A percentile compares a stretch with the other conserved stretches of the same genome.
phyloP scores from a whole-genome alignment of 108 stramenopile genomes.

The Nitzschia sp. region DNA sequence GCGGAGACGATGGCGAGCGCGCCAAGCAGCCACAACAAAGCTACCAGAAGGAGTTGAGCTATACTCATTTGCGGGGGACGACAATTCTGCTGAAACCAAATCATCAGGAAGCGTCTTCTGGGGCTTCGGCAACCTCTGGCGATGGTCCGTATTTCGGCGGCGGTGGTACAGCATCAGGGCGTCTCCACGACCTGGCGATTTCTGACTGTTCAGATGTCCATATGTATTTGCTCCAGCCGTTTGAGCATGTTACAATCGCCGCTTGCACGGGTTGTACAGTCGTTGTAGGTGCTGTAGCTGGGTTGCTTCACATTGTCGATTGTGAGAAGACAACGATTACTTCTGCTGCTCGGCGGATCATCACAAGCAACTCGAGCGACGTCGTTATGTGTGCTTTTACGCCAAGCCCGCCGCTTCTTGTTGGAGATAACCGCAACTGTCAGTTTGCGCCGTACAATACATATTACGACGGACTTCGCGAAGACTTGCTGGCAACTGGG shows the following conservation, averaged over 20 bases:
- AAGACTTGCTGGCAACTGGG: slow-evolving; percentile 83
- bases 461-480: slow-evolving; percentile 85
- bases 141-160: slow-evolving; percentile 37
- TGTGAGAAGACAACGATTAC: slow-evolving; percentile 85
- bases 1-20: slow-evolving; percentile 34
- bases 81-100: slow-evolving; percentile 80
- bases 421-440: slow-evolving; percentile 87
- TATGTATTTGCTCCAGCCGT: slow-evolving; percentile 90
- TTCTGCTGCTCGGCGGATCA: slow-evolving; percentile 66
- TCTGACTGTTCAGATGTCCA: slow-evolving; percentile 88
- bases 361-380: slow-evolving; percentile 83
- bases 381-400: slow-evolving; percentile 71
- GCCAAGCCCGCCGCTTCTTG: slow-evolving; percentile 82
- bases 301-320: slow-evolving; percentile 82
- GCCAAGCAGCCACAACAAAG: slow-evolving; percentile 46
- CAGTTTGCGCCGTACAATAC: slow-evolving; percentile 91
- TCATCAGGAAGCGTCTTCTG: slow-evolving; percentile 42
- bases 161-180: slow-evolving; percentile 23
- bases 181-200: slow-evolving; percentile 84
- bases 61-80: slow-evolving; percentile 67
- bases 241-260: slow-evolving; percentile 86
- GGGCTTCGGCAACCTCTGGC: slow-evolving; percentile 50
- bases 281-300: slow-evolving; percentile 94
- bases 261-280: slow-evolving; percentile 93
- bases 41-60: slow-evolving; percentile 79